A percentile compares a stretch with the other conserved stretches of the same genome.
Conservation (phyloP, 805 yeast genomes). For the Yarrowia hollandica region DNA sequence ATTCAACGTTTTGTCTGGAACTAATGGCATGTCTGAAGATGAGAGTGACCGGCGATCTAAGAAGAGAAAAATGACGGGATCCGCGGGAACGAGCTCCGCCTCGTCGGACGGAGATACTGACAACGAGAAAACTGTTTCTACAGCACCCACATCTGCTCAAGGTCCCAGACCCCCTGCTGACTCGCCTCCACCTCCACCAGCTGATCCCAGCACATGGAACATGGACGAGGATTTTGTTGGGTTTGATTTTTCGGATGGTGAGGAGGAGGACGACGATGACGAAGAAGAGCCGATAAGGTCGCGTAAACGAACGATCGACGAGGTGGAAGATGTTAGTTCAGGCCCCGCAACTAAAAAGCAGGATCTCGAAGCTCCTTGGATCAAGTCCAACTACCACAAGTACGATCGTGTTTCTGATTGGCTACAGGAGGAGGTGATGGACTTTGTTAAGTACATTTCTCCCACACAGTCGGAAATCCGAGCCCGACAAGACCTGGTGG, state of each 20-base stretch:
- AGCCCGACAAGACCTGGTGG: conserved; percentile 64
- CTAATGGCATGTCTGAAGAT: background rate
- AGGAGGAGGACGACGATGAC: background rate
- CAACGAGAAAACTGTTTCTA: background rate
- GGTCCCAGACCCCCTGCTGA: conserved; percentile 3
- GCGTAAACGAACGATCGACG: conserved; percentile 12
- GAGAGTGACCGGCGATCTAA: background rate
- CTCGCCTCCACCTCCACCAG: conserved; percentile 25
- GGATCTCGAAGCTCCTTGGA: conserved; percentile 63
- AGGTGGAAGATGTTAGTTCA: conserved; percentile 8
- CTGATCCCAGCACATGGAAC: conserved; percentile 12
- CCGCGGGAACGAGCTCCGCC: background rate
- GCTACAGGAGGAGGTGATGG: conserved; percentile 81
- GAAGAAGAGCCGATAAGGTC: background rate
- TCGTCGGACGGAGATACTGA: background rate
- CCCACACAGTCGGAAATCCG: conserved; percentile 75
- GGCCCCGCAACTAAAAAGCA: conserved; percentile 7
- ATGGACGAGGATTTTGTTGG: conserved; percentile 26
- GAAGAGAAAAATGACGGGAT: conserved; percentile 2
- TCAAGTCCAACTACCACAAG: conserved; percentile 68
- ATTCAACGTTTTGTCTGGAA: background rate
- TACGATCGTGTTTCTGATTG: conserved; percentile 81
- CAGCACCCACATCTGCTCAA: background rate
- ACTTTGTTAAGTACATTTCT: conserved; percentile 80
- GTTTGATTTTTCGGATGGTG: conserved; percentile 3